Conservation (phyloP, 2,329 filamentous ascomycete species). For the Fusarium penzigii region DNA sequence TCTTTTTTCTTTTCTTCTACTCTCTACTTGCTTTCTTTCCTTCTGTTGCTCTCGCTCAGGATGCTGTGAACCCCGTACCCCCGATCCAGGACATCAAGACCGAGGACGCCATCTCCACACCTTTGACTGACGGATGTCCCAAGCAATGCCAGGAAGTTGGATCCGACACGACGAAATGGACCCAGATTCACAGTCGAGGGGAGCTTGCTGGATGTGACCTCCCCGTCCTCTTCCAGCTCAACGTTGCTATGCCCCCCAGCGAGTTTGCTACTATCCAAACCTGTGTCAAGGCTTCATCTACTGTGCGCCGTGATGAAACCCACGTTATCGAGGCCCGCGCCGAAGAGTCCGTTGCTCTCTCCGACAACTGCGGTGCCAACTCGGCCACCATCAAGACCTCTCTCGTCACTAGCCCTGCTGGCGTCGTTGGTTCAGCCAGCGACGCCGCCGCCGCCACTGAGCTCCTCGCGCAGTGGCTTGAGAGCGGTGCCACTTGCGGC, state of each 20-base stretch:
- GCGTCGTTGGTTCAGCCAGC: slow-evolving; percentile 11
- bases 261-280: slow-evolving; percentile 27
- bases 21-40: slow-evolving; percentile 15
- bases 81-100: slow-evolving; percentile 24
- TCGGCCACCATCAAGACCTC: slow-evolving; percentile 16
- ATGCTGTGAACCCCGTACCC: slow-evolving; percentile 22
- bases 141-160: slow-evolving; percentile 19
- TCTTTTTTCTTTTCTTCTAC: slow-evolving; percentile 22
- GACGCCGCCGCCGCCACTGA: slow-evolving; percentile 13
- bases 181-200: slow-evolving; percentile 23
- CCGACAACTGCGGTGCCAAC: slow-evolving; percentile 24
- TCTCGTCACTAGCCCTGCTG: slow-evolving; percentile 5
- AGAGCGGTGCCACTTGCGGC: slow-evolving; percentile 19
- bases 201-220: slow-evolving; percentile 18
- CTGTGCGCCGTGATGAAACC: slow-evolving; percentile 10
- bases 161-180: slow-evolving; percentile 25
- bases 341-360: slow-evolving; percentile 14
- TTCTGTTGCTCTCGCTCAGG: slow-evolving; percentile 8
- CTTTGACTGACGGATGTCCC: slow-evolving; percentile 26
- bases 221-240: slow-evolving; percentile 24
- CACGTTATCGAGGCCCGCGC: slow-evolving; percentile 14
- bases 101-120: slow-evolving; percentile 26
- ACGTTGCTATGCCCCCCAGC: slow-evolving; percentile 24
- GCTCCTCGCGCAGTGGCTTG: slow-evolving; percentile 22
- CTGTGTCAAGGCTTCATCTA: slow-evolving; percentile 12